Base-by-base conservation (phyloP, 2,329 filamentous ascomycete genomes). In the Ophiostoma angusticollis region DNA sequence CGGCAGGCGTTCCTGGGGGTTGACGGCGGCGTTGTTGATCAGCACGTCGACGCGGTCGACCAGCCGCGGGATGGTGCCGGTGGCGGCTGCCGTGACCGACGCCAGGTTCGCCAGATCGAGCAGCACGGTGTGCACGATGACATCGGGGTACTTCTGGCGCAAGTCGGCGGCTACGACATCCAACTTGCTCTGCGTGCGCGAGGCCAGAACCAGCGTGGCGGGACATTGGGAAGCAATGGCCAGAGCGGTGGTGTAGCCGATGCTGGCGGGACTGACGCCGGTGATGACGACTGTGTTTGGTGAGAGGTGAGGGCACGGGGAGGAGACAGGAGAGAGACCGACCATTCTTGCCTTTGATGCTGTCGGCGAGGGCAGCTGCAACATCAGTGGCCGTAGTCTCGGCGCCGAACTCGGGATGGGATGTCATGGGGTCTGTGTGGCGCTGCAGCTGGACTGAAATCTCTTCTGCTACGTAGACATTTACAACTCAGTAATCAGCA, bases 181-280 rank as follows among this genome's bases (percentile, higher is more conserved):
- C 5, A 69, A 46, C 44, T 66, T 67, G 11, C 54, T 40, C 24
- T 49, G 50, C 9, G 61, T 67, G 13, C 67, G 61, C 3, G 67
- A 68, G 2, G 56, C 64, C 11, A 67, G 56, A 27, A 65, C 58
- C 14, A 71, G 57, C 14, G 54, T 51, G 0, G 49, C 50, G 0
- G 66, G 63, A 4, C 48, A 48, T 36, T 68, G 64, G 0, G 64
- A 59, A 4, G 65, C 65, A 29, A 70, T 59, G 14, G 62, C 60
- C 9, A 59, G 39, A 3, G 58, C 61, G 0, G 62, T 64, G 1
- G 58, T 51, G 25, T 56, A 55, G 9, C 63, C 63, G 9, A 67
- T 59, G 25, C 63, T 58, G 8, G 54, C 52, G 3, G 61, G 63
- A 9, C 60, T 57, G 41, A 65, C 52, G 5, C 64, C 63, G 1